Conservation (phyloP, 345 rosid species). For the Citrus unshiu region DNA sequence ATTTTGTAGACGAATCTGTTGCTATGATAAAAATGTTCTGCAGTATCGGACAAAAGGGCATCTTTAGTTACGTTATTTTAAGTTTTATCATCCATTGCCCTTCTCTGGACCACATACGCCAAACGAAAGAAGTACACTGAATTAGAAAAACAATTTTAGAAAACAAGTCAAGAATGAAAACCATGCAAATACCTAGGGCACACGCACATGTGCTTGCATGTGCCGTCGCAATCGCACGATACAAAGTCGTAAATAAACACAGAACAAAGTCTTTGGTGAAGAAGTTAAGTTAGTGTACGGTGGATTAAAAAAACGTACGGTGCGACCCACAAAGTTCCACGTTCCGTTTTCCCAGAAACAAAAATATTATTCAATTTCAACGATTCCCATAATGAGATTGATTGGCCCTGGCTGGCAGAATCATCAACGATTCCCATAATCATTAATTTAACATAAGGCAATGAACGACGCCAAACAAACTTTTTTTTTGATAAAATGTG, state of each 20-base stretch:
- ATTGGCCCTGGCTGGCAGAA: background rate
- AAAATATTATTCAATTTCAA: background rate
- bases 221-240: background rate
- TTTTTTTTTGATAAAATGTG: too few relatives aligned
- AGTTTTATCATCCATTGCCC: background rate
- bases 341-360: background rate
- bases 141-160: background rate
- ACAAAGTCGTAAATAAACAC: background rate
- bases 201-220: constrained; percentile 5
- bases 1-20: background rate
- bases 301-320: constrained; percentile 17
- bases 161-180: background rate
- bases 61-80: background rate
- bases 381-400: too few relatives aligned
- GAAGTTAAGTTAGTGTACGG: constrained; percentile 15
- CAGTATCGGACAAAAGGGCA: background rate
- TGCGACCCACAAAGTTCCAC: constrained; percentile 14
- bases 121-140: background rate
- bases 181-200: background rate
- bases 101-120: background rate
- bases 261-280: background rate
- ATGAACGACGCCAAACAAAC: too few relatives aligned
- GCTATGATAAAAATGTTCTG: background rate
- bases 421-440: too few relatives aligned
- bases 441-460: too few relatives aligned